Base-by-base conservation (phyloP, 495 filamentous ascomycete genomes). In the Elasticomyces elasticus region DNA sequence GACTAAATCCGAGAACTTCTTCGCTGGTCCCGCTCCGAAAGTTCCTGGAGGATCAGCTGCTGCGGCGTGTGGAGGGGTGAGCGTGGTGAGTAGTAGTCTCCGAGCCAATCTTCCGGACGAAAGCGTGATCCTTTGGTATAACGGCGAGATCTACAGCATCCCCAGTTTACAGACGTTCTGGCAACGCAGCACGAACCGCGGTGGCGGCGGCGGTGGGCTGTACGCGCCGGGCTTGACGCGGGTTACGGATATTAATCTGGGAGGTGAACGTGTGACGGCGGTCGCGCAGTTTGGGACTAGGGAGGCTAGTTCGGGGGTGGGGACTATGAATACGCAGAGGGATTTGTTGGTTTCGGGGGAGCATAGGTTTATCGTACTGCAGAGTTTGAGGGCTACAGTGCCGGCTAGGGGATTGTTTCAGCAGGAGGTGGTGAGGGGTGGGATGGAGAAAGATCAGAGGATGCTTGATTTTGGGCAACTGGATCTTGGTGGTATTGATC, bases 51-150 rank as follows among this genome's bases (percentile, higher is more conserved):
- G n/a, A n/a, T n/a, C 19, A 22, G 58, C 31, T 67, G 28, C 61
- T 74, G 20, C 67, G 62, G 6, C 61, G 48, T 59, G 75, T 63
- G 89, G 89, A 24, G 80, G 84, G 23, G 82, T 95, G 26, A 76
- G 77, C 1, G 77, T 94, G 12, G 38, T 56, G 15, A 50, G 49
- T 10, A 54, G 54, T 23, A 60, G 42, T 22, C 50, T 50, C 7
- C 37, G 61, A 2, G 43, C 31, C 44, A 62, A 62, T n/a, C 56
- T 56, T 27, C 25, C 49, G 10, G 67, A 71, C 51, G 71, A 72
- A 41, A 65, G 64, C 5, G 57, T 73, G 11, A 31, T 72, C 19
- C 54, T 74, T 19, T 72, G 69, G 68, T 69, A 68, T 48, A 64
- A 61, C 52, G 47, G 58, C 19, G 66, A 62, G 13, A 59, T 68